Evolutionary conservation across 192 early-diverging fungal species (phyloP).

Genomic region (Dispira simplex): DNA sequence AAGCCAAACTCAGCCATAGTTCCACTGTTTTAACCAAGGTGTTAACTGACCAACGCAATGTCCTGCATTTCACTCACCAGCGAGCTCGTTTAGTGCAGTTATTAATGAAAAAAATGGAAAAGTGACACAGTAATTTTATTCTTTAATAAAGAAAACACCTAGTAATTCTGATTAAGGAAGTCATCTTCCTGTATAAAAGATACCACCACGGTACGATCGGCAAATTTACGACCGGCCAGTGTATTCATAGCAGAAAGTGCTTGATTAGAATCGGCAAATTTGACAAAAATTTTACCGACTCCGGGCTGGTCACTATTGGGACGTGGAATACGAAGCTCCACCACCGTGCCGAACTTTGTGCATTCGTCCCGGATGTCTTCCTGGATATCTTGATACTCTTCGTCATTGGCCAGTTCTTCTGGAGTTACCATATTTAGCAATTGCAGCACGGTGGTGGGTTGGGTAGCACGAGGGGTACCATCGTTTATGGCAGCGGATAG

Average conservation of each 20-base stretch:
- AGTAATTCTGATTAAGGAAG: conserved; percentile 50
- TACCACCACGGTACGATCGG: conserved; percentile 81
- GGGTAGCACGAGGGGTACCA: conserved; percentile 20
- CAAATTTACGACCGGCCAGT: conserved; percentile 86
- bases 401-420: conserved; percentile 69
- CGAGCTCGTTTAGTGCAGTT: no score
- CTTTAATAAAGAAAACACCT: no score
- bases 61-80: no score
- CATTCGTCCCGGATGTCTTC: conserved; percentile 89
- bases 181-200: conserved; percentile 63
- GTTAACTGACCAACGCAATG: no score
- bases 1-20: no score
- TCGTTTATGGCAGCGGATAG: background rate
- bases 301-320: conserved; percentile 43
- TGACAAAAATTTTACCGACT: conserved; percentile 75
- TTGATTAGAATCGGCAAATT: conserved; percentile 42
- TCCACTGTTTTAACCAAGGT: background rate
- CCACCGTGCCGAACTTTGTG: conserved; percentile 67
- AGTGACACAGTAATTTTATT: no score
- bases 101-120: conserved; percentile 8
- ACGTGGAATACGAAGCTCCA: conserved; percentile 70
- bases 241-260: conserved; percentile 53
- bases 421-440: conserved; percentile 89
- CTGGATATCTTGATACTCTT: conserved; percentile 80
- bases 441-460: conserved; percentile 70